Percentiles rank a stretch among this genome's conserved stretches.
phyloP scores from a whole-genome alignment of 257 asterid species.

The Solanum tarijense region DNA sequence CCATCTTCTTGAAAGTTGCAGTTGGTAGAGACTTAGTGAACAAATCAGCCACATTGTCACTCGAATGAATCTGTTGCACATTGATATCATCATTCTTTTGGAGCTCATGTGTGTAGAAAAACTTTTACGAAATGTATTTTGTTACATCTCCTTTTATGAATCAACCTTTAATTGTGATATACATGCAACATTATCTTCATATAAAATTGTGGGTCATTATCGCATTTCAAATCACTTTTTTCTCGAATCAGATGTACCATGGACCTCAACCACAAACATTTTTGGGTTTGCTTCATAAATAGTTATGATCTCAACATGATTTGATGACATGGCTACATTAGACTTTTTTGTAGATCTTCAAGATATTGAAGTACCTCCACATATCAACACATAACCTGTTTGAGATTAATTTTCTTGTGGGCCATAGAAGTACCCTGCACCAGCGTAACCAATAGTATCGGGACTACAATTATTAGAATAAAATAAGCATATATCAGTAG shows the following conservation, averaged over 20 bases:
- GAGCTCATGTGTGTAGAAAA: not conserved
- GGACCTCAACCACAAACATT: not conserved
- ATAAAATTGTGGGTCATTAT: not conserved
- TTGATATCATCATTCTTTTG: no score
- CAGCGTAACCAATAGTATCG: no score
- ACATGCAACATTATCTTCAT: not conserved
- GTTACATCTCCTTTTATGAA: not conserved
- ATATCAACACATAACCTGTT: not conserved
- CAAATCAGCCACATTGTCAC: no score
- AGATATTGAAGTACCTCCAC: not conserved
- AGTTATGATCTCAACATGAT: not conserved
- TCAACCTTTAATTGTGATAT: not conserved
- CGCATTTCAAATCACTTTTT: not conserved
- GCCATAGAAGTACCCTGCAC: not conserved
- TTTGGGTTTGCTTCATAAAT: no score
- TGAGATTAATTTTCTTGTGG: not conserved
- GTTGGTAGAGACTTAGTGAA: no score
- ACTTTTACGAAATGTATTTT: no score
- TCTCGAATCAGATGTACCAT: not conserved
- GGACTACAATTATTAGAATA: not conserved
- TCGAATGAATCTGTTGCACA: no score
- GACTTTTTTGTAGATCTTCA: not conserved
- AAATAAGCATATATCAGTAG: not conserved
- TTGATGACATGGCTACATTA: not conserved
- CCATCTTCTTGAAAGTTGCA: not conserved